Conservation (phyloP, 106 monocot species). For the Xerophyta viscosa region DNA sequence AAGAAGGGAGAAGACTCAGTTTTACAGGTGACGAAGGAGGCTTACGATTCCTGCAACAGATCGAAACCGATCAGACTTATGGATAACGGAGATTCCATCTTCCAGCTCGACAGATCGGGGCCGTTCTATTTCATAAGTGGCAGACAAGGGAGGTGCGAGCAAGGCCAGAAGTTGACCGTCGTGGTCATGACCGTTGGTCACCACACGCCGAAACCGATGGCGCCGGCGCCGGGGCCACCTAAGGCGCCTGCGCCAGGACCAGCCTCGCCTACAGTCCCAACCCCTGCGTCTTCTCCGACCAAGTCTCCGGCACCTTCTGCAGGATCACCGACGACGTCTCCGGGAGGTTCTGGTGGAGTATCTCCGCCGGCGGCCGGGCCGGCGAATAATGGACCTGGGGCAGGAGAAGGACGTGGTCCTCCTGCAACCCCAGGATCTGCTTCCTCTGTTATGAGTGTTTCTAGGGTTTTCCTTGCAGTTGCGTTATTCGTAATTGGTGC, state of each 20-base stretch:
- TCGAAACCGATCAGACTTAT: background rate
- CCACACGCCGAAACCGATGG: background rate
- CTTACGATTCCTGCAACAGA: constrained; percentile 5
- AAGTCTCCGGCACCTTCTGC: background rate
- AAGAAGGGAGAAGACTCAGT: constrained; percentile 14
- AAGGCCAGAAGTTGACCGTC: background rate
- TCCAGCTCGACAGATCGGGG: background rate
- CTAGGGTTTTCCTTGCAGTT: background rate
- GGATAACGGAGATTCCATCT: constrained; percentile 3
- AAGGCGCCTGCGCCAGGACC: background rate
- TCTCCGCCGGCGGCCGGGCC: no score
- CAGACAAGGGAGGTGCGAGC: background rate
- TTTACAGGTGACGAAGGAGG: constrained; percentile 5
- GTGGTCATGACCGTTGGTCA: background rate
- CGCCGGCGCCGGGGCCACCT: background rate
- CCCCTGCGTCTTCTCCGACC: background rate
- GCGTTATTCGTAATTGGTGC: background rate
- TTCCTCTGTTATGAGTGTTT: background rate
- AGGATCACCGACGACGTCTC: background rate
- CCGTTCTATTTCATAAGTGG: constrained; percentile 8
- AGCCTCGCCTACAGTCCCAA: background rate
- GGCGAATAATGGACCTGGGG: no score
- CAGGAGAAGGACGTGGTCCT: no score
- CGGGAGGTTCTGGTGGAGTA: no score
- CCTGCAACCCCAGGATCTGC: background rate